Base-by-base conservation (phyloP, 179 eudicot species). In the Gypsophila paniculata region DNA sequence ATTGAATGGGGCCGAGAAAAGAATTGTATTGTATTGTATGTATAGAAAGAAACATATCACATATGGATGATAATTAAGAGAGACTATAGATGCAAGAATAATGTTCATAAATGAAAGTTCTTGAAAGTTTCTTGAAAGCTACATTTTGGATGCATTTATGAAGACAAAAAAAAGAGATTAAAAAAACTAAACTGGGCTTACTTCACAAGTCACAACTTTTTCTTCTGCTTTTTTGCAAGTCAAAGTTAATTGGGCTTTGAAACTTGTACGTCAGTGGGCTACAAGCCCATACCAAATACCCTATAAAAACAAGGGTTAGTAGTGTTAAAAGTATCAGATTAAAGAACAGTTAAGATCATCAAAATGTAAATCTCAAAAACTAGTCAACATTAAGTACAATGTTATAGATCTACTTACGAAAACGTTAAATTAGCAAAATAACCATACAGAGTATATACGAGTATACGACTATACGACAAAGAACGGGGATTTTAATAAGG, bases 121-220 rank as follows among this genome's bases (percentile, higher is more conserved):
- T 44, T 74, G 75, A 61, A 79, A 79, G 61, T 65, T 74, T 66
- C 57, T 53, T 63, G 70, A 67, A 75, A 75, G 72, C 44, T 71
- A 53, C 79, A 51, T 70, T 71, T 78, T 72, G 62, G 64, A 14
- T 49, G 25, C 32, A 48, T 8, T 18, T 15, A 29, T 18, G 2
- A 57, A 32, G 46, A 42, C 46, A 42, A 42, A 42, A 42, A 42
- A 42, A 6, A 42, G 11, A 42, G 11, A 42, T 42, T 42, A 29
- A 66, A 73, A 34, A 38, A 10, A 14, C 15, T 18, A 13, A 39
- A 60, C 32, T 77, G 76, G 80, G 68, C 73, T 58, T 46, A 44
- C 54, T 14, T 19, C 8, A 25, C 46, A 58, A n/a, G 13, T 53
- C 46, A 51, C 7, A 5, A 8, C 10, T 42, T 38, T n/a, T 14